A percentile compares a stretch with the other conserved stretches of the same genome.
Conservation (phyloP, 345 rosid genomes). For the Limnanthes douglasii region DNA sequence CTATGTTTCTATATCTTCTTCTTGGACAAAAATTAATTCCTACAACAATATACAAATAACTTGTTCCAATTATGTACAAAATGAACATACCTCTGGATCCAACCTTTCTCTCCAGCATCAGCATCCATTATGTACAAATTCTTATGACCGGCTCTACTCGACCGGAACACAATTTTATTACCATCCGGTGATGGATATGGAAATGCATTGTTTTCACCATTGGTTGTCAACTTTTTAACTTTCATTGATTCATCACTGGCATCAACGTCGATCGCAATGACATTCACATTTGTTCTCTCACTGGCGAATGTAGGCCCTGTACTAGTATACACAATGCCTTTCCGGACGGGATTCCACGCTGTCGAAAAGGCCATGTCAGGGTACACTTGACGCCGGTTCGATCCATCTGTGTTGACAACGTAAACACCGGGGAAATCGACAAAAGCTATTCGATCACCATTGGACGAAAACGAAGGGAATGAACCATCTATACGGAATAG, state of each 20-base stretch:
- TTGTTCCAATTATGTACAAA: no score
- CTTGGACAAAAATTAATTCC: no score
- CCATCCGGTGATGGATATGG: slow-evolving; percentile 83
- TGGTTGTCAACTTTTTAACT: slow-evolving; percentile 38
- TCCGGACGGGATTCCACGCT: slow-evolving; percentile 59
- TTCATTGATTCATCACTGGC: slow-evolving; percentile 9
- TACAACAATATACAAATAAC: no score
- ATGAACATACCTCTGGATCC: no score
- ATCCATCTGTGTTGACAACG: slow-evolving; percentile 74
- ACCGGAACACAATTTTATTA: slow-evolving; percentile 58
- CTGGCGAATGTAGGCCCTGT: slow-evolving; percentile 63
- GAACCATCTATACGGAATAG: slow-evolving; percentile 81
- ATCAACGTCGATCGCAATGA: slow-evolving; percentile 46
- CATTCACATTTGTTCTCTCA: slow-evolving; percentile 52
- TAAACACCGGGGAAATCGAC: slow-evolving; percentile 64
- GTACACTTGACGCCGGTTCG: slow-evolving; percentile 37
- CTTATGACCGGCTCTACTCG: slow-evolving; percentile 69
- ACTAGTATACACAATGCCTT: slow-evolving; percentile 49
- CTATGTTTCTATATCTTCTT: no score
- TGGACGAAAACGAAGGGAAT: slow-evolving; percentile 71
- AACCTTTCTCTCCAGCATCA: slow-evolving; percentile 33
- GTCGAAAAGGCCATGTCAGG: slow-evolving; percentile 46
- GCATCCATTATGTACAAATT: slow-evolving; percentile 80
- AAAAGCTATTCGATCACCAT: slow-evolving; percentile 60
- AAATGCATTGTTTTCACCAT: slow-evolving; percentile 76